Evolutionary conservation across 108 stramenopile species (phyloP), one percentile per base, ranked within the genome.

Genomic region (Pinguiococcus pyrenoidosus): DNA sequence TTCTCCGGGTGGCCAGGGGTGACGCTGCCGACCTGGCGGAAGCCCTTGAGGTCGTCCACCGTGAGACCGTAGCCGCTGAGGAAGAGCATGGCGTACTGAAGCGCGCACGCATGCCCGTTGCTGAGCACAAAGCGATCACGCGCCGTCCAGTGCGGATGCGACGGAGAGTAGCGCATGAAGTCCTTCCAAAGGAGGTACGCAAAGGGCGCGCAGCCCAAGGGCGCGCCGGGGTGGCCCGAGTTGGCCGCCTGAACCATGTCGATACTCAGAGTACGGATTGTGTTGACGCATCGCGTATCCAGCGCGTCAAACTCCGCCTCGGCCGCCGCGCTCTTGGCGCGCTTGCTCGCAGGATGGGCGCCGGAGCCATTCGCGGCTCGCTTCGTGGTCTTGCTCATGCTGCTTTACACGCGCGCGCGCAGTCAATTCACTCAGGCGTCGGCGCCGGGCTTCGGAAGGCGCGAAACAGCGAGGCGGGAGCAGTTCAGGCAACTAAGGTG

Each of bases 1-100:
- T 94, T 89, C 69, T 97, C 95, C 23, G 95, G 95, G 70, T 97
- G 95, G 18, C 95, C 95, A 33, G 95, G 88, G 37, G 91, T 93
- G 9, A 56, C 28, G 54, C 69, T 66, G 41, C 72, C 81, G 29
- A 97, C 40, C 68, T 87, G 83, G 36, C 95, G 81, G 68, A 97
- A 97, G 24, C 56, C 20, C 57, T 81, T 84, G 33, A 92, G 66
- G 51, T 93, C 86, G 16, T 89, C 85, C 36, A 85, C 68, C 37
- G 73, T 68, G 14, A 87, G 10, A 42, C 68, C 69, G 64, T 87
- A 93, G 29, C 92, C 95, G 13, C 80, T 81, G 57, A 97, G 71
- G 70, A 92, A 87, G 49, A 97, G 72, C 95, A 97, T 93, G 43
- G 77, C 65, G 71, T 97, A 97, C 61, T 85, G 92, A 49, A 97